Conservation (phyloP, 371 early-diverging fungal genomes). For the Encephalitozoon hellem region DNA sequence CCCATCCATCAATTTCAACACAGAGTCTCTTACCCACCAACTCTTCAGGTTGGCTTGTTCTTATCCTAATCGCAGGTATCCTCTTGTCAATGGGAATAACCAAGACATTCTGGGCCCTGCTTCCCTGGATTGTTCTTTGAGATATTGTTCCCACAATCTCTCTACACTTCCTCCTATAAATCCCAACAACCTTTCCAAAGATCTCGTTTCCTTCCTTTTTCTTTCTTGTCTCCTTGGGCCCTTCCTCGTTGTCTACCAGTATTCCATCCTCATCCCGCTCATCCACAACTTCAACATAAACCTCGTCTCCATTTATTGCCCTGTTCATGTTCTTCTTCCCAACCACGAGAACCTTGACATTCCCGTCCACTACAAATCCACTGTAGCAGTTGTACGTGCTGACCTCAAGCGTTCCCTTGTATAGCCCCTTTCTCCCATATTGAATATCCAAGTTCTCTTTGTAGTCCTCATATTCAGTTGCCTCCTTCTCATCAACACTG, state of each 20-base stretch:
- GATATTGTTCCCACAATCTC: constrained; percentile 26
- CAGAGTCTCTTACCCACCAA: constrained; percentile 17
- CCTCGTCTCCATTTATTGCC: constrained; percentile 50
- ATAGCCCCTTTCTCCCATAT: neutral
- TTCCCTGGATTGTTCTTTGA: constrained; percentile 1
- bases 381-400: constrained; percentile 25
- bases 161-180: constrained; percentile 28
- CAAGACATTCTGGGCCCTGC: constrained; percentile 22
- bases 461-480: constrained; percentile 24
- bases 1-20: constrained; percentile 36
- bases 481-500: constrained; percentile 14
- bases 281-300: constrained; percentile 37
- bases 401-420: constrained; percentile 14
- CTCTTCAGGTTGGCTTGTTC: constrained; percentile 24
- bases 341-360: constrained; percentile 10
- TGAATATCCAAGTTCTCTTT: neutral
- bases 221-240: neutral
- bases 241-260: constrained; percentile 3
- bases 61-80: constrained; percentile 32
- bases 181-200: constrained; percentile 45
- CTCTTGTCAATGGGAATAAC: constrained; percentile 44
- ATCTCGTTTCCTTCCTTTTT: neutral
- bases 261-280: neutral
- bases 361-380: constrained; percentile 16
- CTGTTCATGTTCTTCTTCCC: constrained; percentile 47